Conservation (phyloP, 768 basidiomycete species). For the Kwoniella sp. region DNA sequence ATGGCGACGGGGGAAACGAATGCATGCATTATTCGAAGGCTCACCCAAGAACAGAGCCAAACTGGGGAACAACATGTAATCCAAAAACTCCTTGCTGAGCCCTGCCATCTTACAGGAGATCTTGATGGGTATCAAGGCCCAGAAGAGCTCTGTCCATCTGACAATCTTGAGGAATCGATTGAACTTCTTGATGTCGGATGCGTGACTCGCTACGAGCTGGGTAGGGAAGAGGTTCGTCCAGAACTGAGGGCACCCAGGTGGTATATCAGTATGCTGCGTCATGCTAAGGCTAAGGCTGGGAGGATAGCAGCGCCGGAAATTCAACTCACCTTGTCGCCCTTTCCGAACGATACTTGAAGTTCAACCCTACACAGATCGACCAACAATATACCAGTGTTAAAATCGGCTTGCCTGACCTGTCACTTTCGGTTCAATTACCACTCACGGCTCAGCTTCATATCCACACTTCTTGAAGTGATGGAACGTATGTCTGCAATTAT, state of each 20-base stretch:
- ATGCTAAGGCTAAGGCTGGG: neutral
- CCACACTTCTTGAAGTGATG: constrained; percentile 56
- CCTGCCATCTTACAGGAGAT: constrained; percentile 58
- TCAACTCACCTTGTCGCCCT: constrained; percentile 56
- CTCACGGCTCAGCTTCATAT: constrained; percentile 56
- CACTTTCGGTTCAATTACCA: neutral
- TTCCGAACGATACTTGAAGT: constrained; percentile 60
- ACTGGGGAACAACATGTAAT: constrained; percentile 57
- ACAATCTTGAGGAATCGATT: constrained; percentile 56
- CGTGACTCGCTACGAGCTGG: constrained; percentile 56
- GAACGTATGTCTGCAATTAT: constrained; percentile 56
- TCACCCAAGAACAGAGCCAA: constrained; percentile 55
- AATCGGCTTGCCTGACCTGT: too few species aligned
- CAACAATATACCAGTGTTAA: neutral
- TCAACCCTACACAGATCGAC: constrained; percentile 52
- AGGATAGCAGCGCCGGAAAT: neutral
- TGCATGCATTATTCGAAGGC: too few species aligned
- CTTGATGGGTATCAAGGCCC: constrained; percentile 59
- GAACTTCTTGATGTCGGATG: constrained; percentile 58
- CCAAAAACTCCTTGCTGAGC: constrained; percentile 58
- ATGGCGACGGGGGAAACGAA: too few species aligned
- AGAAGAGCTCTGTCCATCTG: constrained; percentile 57
- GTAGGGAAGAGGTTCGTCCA: constrained; percentile 61
- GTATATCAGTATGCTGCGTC: neutral
- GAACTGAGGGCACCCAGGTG: constrained; percentile 55